These are phyloP conservation scores for Thielaviopsis punctulata DNA, from an alignment of 2,329 filamentous ascomycete genomes.

Conservation along the genomic window DNA sequence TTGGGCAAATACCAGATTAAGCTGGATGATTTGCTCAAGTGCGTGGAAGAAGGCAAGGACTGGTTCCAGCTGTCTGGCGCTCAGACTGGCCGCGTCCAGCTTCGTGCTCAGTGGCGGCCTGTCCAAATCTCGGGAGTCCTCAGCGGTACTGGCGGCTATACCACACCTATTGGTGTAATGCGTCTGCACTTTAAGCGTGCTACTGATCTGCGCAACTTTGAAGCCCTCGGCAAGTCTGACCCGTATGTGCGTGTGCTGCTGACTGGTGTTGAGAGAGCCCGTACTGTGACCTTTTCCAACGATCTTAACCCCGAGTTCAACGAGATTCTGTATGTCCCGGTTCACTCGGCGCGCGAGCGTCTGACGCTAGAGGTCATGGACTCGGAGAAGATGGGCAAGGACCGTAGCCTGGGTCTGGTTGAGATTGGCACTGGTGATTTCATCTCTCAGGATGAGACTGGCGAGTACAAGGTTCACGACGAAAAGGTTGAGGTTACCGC, in stretches of 20 bases:
- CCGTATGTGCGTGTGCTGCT: constrained; percentile 79
- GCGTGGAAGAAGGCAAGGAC: constrained; percentile 83
- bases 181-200: constrained; percentile 81
- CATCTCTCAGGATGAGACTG: constrained; percentile 57
- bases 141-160: constrained; percentile 69
- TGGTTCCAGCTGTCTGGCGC: constrained; percentile 83
- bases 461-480: constrained; percentile 66
- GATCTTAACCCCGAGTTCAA: constrained; percentile 93
- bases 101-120: constrained; percentile 89
- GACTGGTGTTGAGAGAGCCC: constrained; percentile 76
- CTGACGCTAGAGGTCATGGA: constrained; percentile 92
- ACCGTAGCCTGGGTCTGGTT: constrained; percentile 68
- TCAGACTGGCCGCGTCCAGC: constrained; percentile 71
- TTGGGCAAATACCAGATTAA: constrained; percentile 91
- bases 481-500: constrained; percentile 50
- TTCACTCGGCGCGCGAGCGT: constrained; percentile 71
- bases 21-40: constrained; percentile 78
- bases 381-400: constrained; percentile 77
- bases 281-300: constrained; percentile 91
- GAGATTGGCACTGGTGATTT: constrained; percentile 68
- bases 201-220: constrained; percentile 71
- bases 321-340: constrained; percentile 82
- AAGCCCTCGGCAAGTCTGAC: constrained; percentile 92
- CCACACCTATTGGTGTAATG: constrained; percentile 89
- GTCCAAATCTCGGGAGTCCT: constrained; percentile 67